Base-by-base conservation (phyloP, 371 early-diverging fungal genomes). In the Syncephalastrum racemosum region DNA sequence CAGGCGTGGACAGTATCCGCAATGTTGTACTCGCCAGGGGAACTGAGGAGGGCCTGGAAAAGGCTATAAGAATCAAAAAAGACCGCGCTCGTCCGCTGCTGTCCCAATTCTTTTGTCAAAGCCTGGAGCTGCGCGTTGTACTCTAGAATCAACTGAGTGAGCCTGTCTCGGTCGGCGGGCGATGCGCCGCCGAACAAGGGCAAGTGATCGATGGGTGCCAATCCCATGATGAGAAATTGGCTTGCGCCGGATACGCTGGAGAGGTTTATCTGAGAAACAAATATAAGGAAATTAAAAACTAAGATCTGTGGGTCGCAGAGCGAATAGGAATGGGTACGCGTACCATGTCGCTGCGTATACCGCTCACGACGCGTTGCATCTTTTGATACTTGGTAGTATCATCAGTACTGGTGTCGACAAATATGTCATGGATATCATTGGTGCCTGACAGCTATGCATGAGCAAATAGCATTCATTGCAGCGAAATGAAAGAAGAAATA, bases 391-490 rank as follows among this genome's bases (percentile, higher is more conserved):
- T 24, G 23, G 50, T 48, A 2, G 42, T 16, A 1, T 15, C 18
- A 4, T 50, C 22, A 4, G 23, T 51, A 27, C 27, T 27, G 14
- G 52, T 57, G 44, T 23, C 54, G 40, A 60, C 43, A 49, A 53
- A 68, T 19, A 63, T 68, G 44, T 68, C 68, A 48, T 68, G 64
- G 4, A 68, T 42, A 47, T 68, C 68, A 31, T 68, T 68, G 2
- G 63, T 61, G 3, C 68, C 68, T 58, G 53, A 12, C 22, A 24
- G 56, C 10, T 19, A n/a, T 0, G 6, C 41, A 27, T 51, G 41
- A 48, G 24, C 39, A 12, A 23, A 16, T 4, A 22, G 2, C 4
- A 44, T 42, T 18, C 16, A 44, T 20, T 31, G 1, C 36, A 1
- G 59, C 20, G 15, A 22, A 15, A n/a, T n/a, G n/a, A 2, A 39